A percentile compares a stretch with the other conserved stretches of the same genome.
Conservation (phyloP, 2,329 filamentous ascomycete genomes). For the Hansfordia pulvinata region DNA sequence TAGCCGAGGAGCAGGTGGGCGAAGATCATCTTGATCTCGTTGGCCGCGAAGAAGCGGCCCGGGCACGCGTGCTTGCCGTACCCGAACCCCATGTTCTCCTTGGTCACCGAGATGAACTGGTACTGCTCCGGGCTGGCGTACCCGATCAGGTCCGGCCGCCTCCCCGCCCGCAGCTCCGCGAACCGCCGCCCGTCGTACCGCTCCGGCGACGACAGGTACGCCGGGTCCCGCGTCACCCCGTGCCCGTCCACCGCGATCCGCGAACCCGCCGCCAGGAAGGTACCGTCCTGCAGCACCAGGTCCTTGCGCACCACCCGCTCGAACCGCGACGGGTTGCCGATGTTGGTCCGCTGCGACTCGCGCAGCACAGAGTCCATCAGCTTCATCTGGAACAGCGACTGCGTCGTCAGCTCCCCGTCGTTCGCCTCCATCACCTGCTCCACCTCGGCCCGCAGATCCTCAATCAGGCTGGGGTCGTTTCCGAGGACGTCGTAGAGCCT, state of each 20-base stretch:
- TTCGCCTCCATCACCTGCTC: slow-evolving; percentile 18
- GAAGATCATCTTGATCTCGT: slow-evolving; percentile 28
- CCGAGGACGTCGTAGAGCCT: slow-evolving; percentile 35
- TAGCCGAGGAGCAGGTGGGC: slow-evolving; percentile 23
- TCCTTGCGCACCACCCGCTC: slow-evolving; percentile 28
- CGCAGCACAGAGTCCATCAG: slow-evolving; percentile 22
- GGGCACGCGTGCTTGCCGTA: slow-evolving; percentile 24
- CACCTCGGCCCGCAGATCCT: slow-evolving; percentile 37
- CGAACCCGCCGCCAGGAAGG: slow-evolving; percentile 24
- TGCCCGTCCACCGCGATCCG: slow-evolving; percentile 20
- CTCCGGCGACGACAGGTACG: slow-evolving; percentile 13
- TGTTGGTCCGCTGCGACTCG: slow-evolving; percentile 17
- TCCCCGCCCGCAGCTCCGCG: slow-evolving; percentile 14
- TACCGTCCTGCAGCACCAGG: slow-evolving; percentile 33
- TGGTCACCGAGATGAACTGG: slow-evolving; percentile 24
- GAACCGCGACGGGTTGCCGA: slow-evolving; percentile 23
- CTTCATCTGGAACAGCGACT: slow-evolving; percentile 22
- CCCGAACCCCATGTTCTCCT: slow-evolving; percentile 21
- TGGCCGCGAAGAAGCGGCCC: slow-evolving; percentile 26
- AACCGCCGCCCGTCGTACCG: slow-evolving; percentile 22
- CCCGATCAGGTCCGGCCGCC: slow-evolving; percentile 9
- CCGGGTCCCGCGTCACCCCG: slow-evolving; percentile 15
- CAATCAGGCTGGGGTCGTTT: slow-evolving; percentile 26
- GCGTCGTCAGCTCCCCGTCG: slow-evolving; percentile 16
- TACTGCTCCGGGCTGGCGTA: slow-evolving; percentile 17